A percentile compares a stretch with the other conserved stretches of the same genome.
Evolutionary conservation across 2,329 filamentous ascomycete species (phyloP).

Genomic region (Aspergillus clavatus): DNA sequence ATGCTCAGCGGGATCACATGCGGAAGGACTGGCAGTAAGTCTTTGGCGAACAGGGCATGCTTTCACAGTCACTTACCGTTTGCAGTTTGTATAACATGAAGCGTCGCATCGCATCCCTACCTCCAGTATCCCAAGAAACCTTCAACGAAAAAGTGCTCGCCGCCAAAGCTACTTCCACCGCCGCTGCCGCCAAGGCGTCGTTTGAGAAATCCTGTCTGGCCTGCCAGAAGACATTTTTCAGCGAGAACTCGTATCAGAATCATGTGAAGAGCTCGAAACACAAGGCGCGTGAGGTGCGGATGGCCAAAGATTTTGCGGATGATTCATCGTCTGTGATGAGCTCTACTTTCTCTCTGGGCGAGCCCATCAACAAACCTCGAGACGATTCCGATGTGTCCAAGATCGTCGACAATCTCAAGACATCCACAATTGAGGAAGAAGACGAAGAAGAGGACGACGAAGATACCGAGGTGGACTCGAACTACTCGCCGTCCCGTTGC

Average conservation of each 20-base stretch:
- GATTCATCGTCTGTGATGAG: conserved; percentile 79
- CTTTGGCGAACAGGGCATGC: neutral
- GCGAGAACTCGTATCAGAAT: conserved; percentile 92
- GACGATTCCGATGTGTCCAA: conserved; percentile 70
- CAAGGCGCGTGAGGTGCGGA: conserved; percentile 58
- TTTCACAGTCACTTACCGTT: conserved; percentile 4
- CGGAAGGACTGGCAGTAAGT: conserved; percentile 97
- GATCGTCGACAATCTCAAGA: conserved; percentile 72
- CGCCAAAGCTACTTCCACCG: conserved; percentile 76
- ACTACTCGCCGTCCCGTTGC: conserved; percentile 55
- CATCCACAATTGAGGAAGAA: conserved; percentile 53
- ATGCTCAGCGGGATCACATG: conserved; percentile 93
- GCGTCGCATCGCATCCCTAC: conserved; percentile 82
- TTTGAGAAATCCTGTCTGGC: conserved; percentile 78
- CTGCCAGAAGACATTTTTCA: conserved; percentile 92
- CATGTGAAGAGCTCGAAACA: conserved; percentile 90
- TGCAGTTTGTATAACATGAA: conserved; percentile 89
- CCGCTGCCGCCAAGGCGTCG: conserved; percentile 79
- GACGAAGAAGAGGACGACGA: conserved; percentile 48
- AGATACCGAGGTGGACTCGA: conserved; percentile 35
- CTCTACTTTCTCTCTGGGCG: conserved; percentile 85
- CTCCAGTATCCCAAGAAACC: conserved; percentile 83
- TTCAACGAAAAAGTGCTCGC: conserved; percentile 95
- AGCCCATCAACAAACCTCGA: conserved; percentile 57
- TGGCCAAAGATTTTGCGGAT: conserved; percentile 50